A percentile compares a stretch with the other conserved stretches of the same genome.
Evolutionary conservation across 148 eudicot genomes (phyloP).

Genomic region (Camellia granthamiana): DNA sequence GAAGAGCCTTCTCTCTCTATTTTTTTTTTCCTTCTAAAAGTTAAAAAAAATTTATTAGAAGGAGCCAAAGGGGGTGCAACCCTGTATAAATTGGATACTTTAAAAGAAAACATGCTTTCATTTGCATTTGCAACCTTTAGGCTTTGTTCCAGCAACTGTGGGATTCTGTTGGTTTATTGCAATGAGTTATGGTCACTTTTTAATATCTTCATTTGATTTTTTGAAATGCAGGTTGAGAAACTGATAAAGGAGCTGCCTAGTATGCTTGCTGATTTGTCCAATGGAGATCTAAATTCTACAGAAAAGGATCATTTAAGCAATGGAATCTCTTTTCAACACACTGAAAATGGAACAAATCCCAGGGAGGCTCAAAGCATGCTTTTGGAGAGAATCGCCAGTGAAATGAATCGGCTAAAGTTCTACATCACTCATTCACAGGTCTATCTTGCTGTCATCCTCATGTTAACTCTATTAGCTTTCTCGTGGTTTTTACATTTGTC

Average conservation of each 20-base stretch:
- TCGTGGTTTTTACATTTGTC: not conserved
- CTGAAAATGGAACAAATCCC: constrained; percentile 70
- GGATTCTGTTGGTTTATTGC: not conserved
- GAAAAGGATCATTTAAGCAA: constrained; percentile 60
- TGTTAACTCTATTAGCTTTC: constrained; percentile 7
- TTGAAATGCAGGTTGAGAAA: constrained; percentile 74
- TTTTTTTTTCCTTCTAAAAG: too few relatives aligned
- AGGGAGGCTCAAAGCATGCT: constrained; percentile 99
- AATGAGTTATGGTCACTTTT: not conserved
- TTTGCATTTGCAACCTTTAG: not conserved
- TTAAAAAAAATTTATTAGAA: too few relatives aligned
- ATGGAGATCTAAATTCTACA: constrained; percentile 39
- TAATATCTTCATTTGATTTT: not conserved
- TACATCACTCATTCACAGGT: constrained; percentile 94
- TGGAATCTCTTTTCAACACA: constrained; percentile 57
- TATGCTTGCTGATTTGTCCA: constrained; percentile 84
- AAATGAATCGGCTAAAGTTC: constrained; percentile 97
- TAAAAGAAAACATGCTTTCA: too few relatives aligned
- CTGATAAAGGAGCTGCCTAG: constrained; percentile 89
- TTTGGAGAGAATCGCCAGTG: constrained; percentile 97
- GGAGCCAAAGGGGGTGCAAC: too few relatives aligned
- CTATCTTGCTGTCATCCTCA: constrained; percentile 42
- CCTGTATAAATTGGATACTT: too few relatives aligned
- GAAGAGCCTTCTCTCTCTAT: too few relatives aligned
- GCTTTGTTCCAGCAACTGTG: not conserved